Percentiles rank a stretch among this genome's conserved stretches.
Conservation (phyloP, 1,139 yeast genomes). For the Nematodospora anomalae region DNA sequence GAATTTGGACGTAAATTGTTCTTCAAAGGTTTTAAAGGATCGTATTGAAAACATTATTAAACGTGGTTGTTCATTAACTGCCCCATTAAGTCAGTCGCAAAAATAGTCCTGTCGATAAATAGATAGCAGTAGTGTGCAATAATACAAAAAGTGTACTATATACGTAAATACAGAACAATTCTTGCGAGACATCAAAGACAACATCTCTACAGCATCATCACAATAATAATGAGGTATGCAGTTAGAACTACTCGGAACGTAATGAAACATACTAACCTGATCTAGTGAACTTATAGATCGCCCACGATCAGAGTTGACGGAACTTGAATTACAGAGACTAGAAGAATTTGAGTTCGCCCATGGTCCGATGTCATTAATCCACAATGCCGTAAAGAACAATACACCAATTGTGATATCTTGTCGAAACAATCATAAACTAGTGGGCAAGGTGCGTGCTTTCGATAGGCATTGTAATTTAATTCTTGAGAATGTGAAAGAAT, state of each 20-base stretch:
- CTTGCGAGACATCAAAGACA: not conserved
- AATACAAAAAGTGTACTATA: slow-evolving; percentile 1
- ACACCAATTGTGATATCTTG: slow-evolving; percentile 85
- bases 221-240: slow-evolving; percentile 9
- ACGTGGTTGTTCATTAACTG: slow-evolving; percentile 76
- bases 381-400: slow-evolving; percentile 72
- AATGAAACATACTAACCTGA: not conserved
- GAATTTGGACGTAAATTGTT: slow-evolving; percentile 69
- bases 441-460: slow-evolving; percentile 89
- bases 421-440: slow-evolving; percentile 87
- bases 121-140: slow-evolving; percentile 4
- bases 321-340: slow-evolving; percentile 72
- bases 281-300: slow-evolving; percentile 63
- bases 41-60: slow-evolving; percentile 79
- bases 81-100: slow-evolving; percentile 57
- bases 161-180: not conserved
- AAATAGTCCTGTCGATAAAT: slow-evolving; percentile 23
- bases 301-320: slow-evolving; percentile 78
- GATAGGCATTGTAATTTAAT: slow-evolving; percentile 96
- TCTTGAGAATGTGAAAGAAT: slow-evolving; percentile 86
- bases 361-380: slow-evolving; percentile 89
- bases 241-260: not conserved
- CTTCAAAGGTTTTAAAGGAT: slow-evolving; percentile 73
- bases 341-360: slow-evolving; percentile 89
- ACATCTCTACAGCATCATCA: not conserved